Conservation (phyloP, 345 rosid genomes). For the Camelina sativa region DNA sequence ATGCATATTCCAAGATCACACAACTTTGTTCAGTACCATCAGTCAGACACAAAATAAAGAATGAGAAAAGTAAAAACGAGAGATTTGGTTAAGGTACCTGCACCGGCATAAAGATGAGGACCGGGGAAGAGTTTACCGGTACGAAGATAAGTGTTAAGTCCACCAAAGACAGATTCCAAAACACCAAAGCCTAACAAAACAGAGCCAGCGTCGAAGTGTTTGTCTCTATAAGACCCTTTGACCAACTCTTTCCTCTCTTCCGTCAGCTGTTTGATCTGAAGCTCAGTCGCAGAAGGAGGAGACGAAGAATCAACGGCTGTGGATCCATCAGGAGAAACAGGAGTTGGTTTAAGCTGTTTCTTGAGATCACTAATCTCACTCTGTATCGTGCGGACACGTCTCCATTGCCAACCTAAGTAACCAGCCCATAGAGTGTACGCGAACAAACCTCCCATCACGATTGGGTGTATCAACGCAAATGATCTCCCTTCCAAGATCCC, state of each 20-base stretch:
- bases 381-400: constrained; percentile 80
- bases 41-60: background rate
- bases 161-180: constrained; percentile 75
- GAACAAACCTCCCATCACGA: constrained; percentile 68
- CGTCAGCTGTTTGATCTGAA: constrained; percentile 65
- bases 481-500: constrained; percentile 90
- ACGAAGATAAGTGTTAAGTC: constrained; percentile 82
- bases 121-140: constrained; percentile 95
- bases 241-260: constrained; percentile 57
- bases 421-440: constrained; percentile 68
- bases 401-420: constrained; percentile 97
- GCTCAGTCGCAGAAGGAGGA: constrained; percentile 52
- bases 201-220: constrained; percentile 85
- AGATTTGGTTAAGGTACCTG: constrained; percentile 50
- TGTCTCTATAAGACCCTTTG: constrained; percentile 59
- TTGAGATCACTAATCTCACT: constrained; percentile 69
- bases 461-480: constrained; percentile 73
- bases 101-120: constrained; percentile 95
- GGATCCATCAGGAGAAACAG: constrained; percentile 69
- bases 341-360: constrained; percentile 71
- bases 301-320: constrained; percentile 55
- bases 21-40: background rate
- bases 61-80: background rate
- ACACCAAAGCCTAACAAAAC: constrained; percentile 86
- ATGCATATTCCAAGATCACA: background rate